These are phyloP conservation scores for Trichoderma asperelloides DNA, from an alignment of 495 filamentous ascomycete species.

Conservation along the genomic window DNA sequence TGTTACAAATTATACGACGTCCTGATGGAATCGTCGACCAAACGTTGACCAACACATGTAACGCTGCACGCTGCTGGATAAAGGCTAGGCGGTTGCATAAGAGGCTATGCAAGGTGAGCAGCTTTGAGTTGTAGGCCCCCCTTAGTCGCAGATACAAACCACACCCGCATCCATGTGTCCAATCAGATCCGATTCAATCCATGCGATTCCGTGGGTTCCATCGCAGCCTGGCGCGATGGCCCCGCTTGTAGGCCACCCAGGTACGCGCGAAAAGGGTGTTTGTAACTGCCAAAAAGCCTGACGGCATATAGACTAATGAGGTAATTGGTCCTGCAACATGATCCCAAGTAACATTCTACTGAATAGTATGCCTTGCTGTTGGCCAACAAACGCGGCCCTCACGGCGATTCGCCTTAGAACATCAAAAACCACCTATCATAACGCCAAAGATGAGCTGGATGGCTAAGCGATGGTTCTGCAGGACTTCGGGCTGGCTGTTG, in stretches of 20 bases:
- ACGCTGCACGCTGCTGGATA: not conserved
- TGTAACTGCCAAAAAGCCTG: not conserved
- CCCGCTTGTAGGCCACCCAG: not conserved
- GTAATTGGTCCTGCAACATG: not conserved
- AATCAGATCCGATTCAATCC: not conserved
- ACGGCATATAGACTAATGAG: not conserved
- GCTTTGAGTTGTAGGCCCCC: not conserved
- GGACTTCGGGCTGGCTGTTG: not conserved
- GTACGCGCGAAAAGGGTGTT: not conserved
- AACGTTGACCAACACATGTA: constrained; percentile 1
- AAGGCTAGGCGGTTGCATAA: not conserved
- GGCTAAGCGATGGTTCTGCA: not conserved
- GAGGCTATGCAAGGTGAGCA: not conserved
- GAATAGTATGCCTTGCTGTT: not conserved
- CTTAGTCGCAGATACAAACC: not conserved
- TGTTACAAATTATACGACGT: not conserved
- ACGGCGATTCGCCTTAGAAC: not conserved
- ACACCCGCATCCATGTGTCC: not conserved
- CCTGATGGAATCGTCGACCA: not conserved
- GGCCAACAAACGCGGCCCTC: not conserved
- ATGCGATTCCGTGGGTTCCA: not conserved
- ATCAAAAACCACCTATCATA: not conserved
- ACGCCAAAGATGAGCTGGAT: not conserved
- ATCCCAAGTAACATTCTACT: not conserved
- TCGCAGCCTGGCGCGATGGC: not conserved